Evolutionary conservation across 768 basidiomycete genomes (phyloP).

Genomic region (Pulveroboletus frians): DNA sequence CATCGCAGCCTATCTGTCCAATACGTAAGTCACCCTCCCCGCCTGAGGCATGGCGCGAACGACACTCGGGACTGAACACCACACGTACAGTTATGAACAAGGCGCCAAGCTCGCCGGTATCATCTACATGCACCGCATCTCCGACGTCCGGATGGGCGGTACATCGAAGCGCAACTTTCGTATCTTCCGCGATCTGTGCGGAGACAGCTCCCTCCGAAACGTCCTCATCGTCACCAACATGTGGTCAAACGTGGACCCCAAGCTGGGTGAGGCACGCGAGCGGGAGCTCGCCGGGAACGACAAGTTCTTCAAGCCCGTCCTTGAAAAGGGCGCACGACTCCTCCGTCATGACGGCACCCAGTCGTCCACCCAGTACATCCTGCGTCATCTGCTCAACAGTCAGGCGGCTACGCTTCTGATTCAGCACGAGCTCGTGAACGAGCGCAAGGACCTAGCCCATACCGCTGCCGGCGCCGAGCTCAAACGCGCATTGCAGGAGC

Average conservation of each 20-base stretch:
- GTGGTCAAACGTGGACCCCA: conserved; percentile 42
- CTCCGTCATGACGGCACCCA: conserved; percentile 39
- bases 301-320: conserved; percentile 48
- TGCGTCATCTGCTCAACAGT: conserved; percentile 39
- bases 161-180: conserved; percentile 48
- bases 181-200: conserved; percentile 51
- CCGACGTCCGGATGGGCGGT: conserved; percentile 46
- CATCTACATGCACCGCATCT: conserved; percentile 53
- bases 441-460: conserved; percentile 43
- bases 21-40: conserved; percentile 19
- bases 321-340: conserved; percentile 45
- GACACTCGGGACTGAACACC: background rate
- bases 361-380: conserved; percentile 38
- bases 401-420: conserved; percentile 44
- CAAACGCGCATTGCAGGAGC: conserved; percentile 43
- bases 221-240: conserved; percentile 52
- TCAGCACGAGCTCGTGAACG: conserved; percentile 51
- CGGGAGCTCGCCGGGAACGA: conserved; percentile 37
- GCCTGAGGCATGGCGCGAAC: background rate
- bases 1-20: conserved; percentile 41
- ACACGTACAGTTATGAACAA: conserved; percentile 27
- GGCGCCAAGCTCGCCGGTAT: conserved; percentile 44
- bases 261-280: conserved; percentile 41
- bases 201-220: conserved; percentile 43
- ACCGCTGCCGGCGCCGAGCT: conserved; percentile 53